phyloP scores from a whole-genome alignment of 768 basidiomycete species.

The Boletus sensibilis region DNA sequence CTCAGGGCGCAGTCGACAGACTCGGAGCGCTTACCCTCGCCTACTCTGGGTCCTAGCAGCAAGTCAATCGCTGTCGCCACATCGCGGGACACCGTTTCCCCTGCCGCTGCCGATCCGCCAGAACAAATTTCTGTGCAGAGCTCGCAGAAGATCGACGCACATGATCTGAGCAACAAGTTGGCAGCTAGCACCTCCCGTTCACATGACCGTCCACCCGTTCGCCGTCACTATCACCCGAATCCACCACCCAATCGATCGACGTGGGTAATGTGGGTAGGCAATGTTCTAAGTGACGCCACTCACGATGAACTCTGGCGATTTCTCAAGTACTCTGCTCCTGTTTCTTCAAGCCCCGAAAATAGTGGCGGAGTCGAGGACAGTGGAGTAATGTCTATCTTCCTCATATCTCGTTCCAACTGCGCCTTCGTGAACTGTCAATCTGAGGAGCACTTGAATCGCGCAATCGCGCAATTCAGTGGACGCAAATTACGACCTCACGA shows the following conservation, averaged over 20 bases:
- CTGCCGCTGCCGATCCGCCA: neutral
- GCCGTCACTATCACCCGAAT: constrained; percentile 66
- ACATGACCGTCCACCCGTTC: constrained; percentile 35
- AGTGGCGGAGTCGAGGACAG: constrained; percentile 17
- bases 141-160: neutral
- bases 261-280: constrained; percentile 97
- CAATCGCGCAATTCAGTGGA: constrained; percentile 75
- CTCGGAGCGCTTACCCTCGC: constrained; percentile 8
- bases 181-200: constrained; percentile 4
- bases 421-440: constrained; percentile 88
- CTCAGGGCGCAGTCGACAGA: constrained; percentile 16
- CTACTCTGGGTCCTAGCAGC: neutral
- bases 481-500: constrained; percentile 66
- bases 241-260: constrained; percentile 75
- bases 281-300: constrained; percentile 80
- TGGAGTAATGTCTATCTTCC: constrained; percentile 83
- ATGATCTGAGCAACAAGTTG: neutral
- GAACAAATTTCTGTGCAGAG: constrained; percentile 3
- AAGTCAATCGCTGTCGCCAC: neutral
- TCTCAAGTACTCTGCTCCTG: constrained; percentile 49
- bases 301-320: constrained; percentile 86
- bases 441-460: constrained; percentile 57
- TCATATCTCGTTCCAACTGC: constrained; percentile 93
- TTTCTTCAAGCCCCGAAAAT: constrained; percentile 6
- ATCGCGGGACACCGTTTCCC: neutral